phyloP scores from a whole-genome alignment of 2,329 filamentous ascomycete genomes.

The Dactylellina drechsleri region DNA sequence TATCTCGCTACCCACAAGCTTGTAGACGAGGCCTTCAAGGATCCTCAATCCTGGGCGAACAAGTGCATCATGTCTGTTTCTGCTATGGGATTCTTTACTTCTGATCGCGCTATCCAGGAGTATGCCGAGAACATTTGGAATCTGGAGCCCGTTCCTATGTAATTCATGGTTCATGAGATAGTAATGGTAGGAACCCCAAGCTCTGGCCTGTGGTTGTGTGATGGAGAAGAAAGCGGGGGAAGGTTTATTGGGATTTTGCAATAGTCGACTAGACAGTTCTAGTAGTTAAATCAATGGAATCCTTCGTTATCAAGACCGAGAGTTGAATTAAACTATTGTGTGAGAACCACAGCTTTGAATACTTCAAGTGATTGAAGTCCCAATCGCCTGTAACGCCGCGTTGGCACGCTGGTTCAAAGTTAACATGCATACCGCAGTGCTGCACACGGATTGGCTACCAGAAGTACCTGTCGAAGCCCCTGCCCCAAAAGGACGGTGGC shows the following conservation, averaged over 20 bases:
- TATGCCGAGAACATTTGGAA: slow-evolving; percentile 99
- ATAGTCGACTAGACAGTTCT: too few relatives aligned
- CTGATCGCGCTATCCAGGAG: slow-evolving; percentile 81
- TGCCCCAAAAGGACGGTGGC: slow-evolving; percentile 13
- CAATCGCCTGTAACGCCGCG: not conserved
- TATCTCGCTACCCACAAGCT: slow-evolving; percentile 91
- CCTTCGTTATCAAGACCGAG: too few relatives aligned
- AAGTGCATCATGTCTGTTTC: slow-evolving; percentile 90
- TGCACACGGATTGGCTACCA: slow-evolving; percentile 29
- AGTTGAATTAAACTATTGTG: too few relatives aligned
- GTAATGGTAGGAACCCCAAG: not conserved
- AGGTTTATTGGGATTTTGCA: too few relatives aligned
- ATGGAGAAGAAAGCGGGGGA: too few relatives aligned
- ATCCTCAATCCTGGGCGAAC: slow-evolving; percentile 90
- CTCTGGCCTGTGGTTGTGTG: not conserved
- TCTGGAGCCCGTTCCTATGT: slow-evolving; percentile 72
- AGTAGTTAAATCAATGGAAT: not conserved
- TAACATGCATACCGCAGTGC: not conserved
- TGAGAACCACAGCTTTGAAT: too few relatives aligned
- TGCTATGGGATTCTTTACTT: slow-evolving; percentile 97
- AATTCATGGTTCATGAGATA: too few relatives aligned
- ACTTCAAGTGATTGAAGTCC: too few relatives aligned
- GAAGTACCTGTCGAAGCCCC: slow-evolving; percentile 30
- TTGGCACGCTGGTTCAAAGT: not conserved
- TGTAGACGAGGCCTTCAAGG: slow-evolving; percentile 89